Base-by-base conservation (phyloP, 345 rosid species). In the Salix udensis region DNA sequence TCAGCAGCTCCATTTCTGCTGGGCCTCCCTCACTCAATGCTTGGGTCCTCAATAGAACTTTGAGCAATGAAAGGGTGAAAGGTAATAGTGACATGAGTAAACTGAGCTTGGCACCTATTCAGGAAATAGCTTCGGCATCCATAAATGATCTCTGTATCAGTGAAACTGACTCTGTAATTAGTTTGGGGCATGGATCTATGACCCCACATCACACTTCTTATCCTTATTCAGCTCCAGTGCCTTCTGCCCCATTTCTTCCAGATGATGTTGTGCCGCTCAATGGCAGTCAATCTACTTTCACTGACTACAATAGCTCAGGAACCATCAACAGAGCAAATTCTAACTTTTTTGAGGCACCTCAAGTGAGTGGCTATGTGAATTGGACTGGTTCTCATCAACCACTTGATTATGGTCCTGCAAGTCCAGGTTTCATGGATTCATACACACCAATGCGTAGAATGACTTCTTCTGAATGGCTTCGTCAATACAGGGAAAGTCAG, bases 401-500 rank as follows among this genome's bases (percentile, higher is more conserved):
- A 9, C 69, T 40, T 58, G 72, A 73, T 84, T 81, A 85, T 68
- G 79, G 68, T 76, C 55, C 76, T 42, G 50, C 76, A n/a, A 60
- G 79, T 58, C 82, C 89, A 5, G 81, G 84, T 65, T 77, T 84
- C 70, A 76, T 70, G 34, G 87, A 87, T 66, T 86, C 84, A 66
- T 90, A 82, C 71, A 84, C 88, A 0, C 90, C 87, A 39, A 64
- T 78, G 68, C 75, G 75, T n/a, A 86, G 88, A 68, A 74, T 96
- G 85, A 85, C 88, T 72, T 93, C 98, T 74, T 90, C 99, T 1
- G 98, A 93, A 83, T 96, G 99, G 99, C 96, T 96, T 73, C 92
- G 94, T 12, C 90, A 91, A 42, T 96, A 91, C 80, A 90, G 99
- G 84, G 94, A 89, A 79, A 91, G 83, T 67, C 86, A 82, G 37